A percentile compares a stretch with the other conserved stretches of the same genome.
Conservation (phyloP, 306 rosid genomes). For the Erythrophleum fordii region DNA sequence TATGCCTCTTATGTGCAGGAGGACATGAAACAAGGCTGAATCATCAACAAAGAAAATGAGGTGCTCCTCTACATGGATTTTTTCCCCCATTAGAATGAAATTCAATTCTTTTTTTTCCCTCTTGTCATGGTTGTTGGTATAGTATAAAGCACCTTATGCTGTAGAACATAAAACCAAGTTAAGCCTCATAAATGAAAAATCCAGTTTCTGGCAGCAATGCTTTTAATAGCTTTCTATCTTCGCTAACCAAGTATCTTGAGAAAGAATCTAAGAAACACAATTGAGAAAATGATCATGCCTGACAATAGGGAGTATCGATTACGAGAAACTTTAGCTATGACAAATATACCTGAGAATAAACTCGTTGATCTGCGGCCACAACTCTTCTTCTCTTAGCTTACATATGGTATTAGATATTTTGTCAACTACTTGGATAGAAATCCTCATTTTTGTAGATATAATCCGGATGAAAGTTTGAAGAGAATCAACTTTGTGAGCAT, state of each 20-base stretch:
- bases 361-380: slow-evolving; percentile 67
- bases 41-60: too few relatives aligned
- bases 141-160: too few relatives aligned
- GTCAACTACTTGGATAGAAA: slow-evolving; percentile 83
- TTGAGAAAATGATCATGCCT: background rate
- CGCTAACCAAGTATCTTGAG: background rate
- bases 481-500: slow-evolving; percentile 53
- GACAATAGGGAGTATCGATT: too few relatives aligned
- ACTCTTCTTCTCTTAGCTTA: slow-evolving; percentile 77
- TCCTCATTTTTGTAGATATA: slow-evolving; percentile 64
- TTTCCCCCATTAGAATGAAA: background rate
- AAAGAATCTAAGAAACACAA: background rate
- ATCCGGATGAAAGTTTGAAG: slow-evolving; percentile 43
- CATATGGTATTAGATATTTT: slow-evolving; percentile 68
- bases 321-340: too few relatives aligned
- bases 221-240: background rate
- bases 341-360: slow-evolving; percentile 63
- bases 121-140: too few relatives aligned
- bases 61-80: too few relatives aligned
- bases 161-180: too few relatives aligned
- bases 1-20: too few relatives aligned
- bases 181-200: too few relatives aligned
- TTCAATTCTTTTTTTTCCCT: background rate
- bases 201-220: too few relatives aligned
- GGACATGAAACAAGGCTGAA: background rate